phyloP scores from a whole-genome alignment of 2,329 filamentous ascomycete genomes.

The Colletotrichum eremochloae region DNA sequence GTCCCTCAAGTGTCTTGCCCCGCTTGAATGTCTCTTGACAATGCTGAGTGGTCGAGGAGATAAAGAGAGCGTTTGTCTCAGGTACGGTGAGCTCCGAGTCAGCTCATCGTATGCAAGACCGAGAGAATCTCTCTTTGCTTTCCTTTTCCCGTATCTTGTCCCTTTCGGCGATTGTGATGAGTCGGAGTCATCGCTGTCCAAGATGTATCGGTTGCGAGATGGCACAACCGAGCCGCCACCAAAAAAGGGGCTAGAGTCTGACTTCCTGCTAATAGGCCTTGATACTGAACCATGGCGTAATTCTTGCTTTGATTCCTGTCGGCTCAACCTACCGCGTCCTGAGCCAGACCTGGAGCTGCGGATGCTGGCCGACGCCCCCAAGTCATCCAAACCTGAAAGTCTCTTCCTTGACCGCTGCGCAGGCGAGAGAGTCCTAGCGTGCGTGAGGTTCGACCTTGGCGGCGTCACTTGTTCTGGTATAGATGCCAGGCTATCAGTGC shows the following conservation, averaged over 20 bases:
- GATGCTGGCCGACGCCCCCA: slow-evolving; percentile 21
- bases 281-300: slow-evolving; percentile 34
- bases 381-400: slow-evolving; percentile 15
- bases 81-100: slow-evolving; percentile 34
- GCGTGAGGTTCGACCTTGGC: slow-evolving; percentile 32
- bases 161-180: slow-evolving; percentile 21
- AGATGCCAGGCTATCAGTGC: slow-evolving; percentile 38
- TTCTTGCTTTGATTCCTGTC: slow-evolving; percentile 30
- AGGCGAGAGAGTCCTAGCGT: slow-evolving; percentile 36
- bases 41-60: slow-evolving; percentile 42
- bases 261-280: slow-evolving; percentile 42
- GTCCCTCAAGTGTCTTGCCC: slow-evolving; percentile 21
- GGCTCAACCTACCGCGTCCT: slow-evolving; percentile 32
- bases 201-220: slow-evolving; percentile 33
- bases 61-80: slow-evolving; percentile 22
- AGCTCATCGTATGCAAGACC: slow-evolving; percentile 41
- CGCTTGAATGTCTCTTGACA: slow-evolving; percentile 36
- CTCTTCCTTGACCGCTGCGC: slow-evolving; percentile 17
- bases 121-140: slow-evolving; percentile 34
- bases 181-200: slow-evolving; percentile 39
- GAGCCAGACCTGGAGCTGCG: slow-evolving; percentile 30
- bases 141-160: slow-evolving; percentile 39
- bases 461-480: slow-evolving; percentile 40
- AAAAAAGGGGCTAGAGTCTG: slow-evolving; percentile 42
- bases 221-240: slow-evolving; percentile 40